These are phyloP conservation scores for Hypoxylon fragiforme DNA, from an alignment of 495 filamentous ascomycete species.

Conservation along the genomic window DNA sequence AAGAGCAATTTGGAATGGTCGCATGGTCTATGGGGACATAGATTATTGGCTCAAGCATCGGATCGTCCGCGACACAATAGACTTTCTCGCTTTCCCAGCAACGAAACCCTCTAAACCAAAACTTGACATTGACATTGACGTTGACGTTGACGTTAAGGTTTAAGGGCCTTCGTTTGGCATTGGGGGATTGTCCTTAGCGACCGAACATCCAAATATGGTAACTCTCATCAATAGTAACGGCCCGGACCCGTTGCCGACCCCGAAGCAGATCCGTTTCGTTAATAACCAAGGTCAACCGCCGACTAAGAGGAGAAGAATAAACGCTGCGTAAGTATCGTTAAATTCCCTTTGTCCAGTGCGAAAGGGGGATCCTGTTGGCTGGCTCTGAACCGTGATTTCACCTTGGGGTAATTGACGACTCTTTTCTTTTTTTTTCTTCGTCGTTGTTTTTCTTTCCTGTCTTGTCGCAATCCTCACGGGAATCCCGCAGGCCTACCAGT, in stretches of 20 bases:
- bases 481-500: slow-evolving; percentile 28
- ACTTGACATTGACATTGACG: no score
- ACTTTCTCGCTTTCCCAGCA: slow-evolving; percentile 8
- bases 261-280: slow-evolving; percentile 73
- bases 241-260: slow-evolving; percentile 45
- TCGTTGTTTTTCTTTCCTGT: slow-evolving; percentile 14
- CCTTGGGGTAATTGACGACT: slow-evolving; percentile 24
- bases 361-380: slow-evolving; percentile 18
- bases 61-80: slow-evolving; percentile 4
- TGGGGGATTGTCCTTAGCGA: background rate
- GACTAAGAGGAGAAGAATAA: slow-evolving; percentile 78
- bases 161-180: no score
- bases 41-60: slow-evolving; percentile 10
- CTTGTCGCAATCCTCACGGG: slow-evolving; percentile 25
- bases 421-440: slow-evolving; percentile 24
- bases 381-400: slow-evolving; percentile 16
- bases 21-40: slow-evolving; percentile 6
- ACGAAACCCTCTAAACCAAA: no score
- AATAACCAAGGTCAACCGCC: slow-evolving; percentile 81
- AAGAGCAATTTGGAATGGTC: slow-evolving; percentile 12
- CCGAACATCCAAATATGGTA: slow-evolving; percentile 40
- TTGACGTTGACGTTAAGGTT: no score
- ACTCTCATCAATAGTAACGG: slow-evolving; percentile 45
- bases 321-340: slow-evolving; percentile 67
- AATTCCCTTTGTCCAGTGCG: slow-evolving; percentile 29